Base-by-base conservation (phyloP, 2,329 filamentous ascomycete species). In the Hypoxylon sp. region DNA sequence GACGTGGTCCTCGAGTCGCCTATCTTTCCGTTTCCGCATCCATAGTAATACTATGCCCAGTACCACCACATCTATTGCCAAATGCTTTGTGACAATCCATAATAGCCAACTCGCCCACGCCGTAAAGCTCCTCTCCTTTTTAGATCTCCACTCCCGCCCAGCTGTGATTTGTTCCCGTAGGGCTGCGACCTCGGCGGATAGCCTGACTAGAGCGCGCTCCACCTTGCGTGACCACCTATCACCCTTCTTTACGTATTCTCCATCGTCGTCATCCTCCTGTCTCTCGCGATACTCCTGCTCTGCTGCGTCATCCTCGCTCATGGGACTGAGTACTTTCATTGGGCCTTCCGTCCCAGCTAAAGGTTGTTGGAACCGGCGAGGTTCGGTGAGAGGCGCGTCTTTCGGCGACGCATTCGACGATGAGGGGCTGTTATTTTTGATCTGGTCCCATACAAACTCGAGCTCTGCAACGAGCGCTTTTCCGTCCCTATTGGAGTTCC, bases 381-480 rank as follows among this genome's bases (percentile, higher is more conserved):
- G 81, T 65, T 76, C 79, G 75, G 73, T 69, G 69, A 74, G 73
- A 68, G 77, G 67, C 70, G 70, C 67, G 58, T 76, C 80, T 69
- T 84, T 83, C n/a, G 85, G 84, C 1, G 85, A 87, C 9, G 86
- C 84, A 41, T 85, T 77, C 39, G 89, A 81, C 37, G 90, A 89
- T 16, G 87, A 88, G 3, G 90, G 88, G 9, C 88, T 88, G 74
- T 95, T 97, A 72, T 91, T 91, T 79, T 96, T 97, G 73, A 99
- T 95, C 78, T 98, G 96, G 73, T 97, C 94, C 96, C 96, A 99
- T 39, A 99, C 95, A 74, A 98, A 99, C 80, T 99, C 96, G n/a
- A 99, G 87, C 79, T 99, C 96, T 8, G 90, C 86, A 37, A 98
- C 94, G 39, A 99, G 85, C 79, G 97, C 94, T 64, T 90, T 87